Conservation (phyloP, 352 stramenopile genomes). For the Phytopythium mirpurense region DNA sequence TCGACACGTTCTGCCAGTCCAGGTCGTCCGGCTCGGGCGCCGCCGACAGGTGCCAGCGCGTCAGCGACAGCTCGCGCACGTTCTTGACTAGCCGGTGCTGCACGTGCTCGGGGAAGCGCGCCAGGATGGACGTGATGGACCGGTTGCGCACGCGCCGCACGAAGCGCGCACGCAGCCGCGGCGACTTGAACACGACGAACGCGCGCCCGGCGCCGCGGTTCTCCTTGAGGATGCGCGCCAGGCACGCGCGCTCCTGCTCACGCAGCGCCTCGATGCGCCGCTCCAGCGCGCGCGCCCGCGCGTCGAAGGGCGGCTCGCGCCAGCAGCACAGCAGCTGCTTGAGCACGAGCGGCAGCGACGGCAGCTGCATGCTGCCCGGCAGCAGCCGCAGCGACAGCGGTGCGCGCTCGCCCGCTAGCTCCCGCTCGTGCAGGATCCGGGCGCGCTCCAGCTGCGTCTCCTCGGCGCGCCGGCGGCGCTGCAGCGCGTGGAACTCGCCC, state of each 20-base stretch:
- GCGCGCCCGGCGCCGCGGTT: constrained; percentile 71
- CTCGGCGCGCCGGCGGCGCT: constrained; percentile 39
- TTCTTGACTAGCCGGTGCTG: constrained; percentile 61
- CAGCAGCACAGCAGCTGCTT: constrained; percentile 36
- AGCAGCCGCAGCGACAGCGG: constrained; percentile 66
- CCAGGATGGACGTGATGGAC: constrained; percentile 72
- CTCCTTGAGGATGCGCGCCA: constrained; percentile 55
- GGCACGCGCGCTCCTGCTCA: constrained; percentile 38
- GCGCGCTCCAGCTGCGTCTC: constrained; percentile 56
- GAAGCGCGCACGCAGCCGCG: constrained; percentile 66
- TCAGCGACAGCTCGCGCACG: constrained; percentile 74
- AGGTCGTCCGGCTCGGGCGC: constrained; percentile 80
- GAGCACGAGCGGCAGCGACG: constrained; percentile 44
- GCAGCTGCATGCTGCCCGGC: constrained; percentile 67
- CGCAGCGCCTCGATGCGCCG: constrained; percentile 52
- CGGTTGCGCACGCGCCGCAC: constrained; percentile 69
- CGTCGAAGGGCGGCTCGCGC: constrained; percentile 36
- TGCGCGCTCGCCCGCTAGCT: constrained; percentile 28
- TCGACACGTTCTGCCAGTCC: constrained; percentile 83
- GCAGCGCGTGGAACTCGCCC: constrained; percentile 58
- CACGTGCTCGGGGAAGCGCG: constrained; percentile 56
- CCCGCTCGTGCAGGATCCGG: constrained; percentile 43
- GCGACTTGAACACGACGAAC: constrained; percentile 80
- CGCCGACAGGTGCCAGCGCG: constrained; percentile 67
- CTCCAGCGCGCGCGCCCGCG: constrained; percentile 29